These are phyloP conservation scores for Chiua sp. DNA, from an alignment of 1,284 basidiomycete genomes.

Conservation along the genomic window DNA sequence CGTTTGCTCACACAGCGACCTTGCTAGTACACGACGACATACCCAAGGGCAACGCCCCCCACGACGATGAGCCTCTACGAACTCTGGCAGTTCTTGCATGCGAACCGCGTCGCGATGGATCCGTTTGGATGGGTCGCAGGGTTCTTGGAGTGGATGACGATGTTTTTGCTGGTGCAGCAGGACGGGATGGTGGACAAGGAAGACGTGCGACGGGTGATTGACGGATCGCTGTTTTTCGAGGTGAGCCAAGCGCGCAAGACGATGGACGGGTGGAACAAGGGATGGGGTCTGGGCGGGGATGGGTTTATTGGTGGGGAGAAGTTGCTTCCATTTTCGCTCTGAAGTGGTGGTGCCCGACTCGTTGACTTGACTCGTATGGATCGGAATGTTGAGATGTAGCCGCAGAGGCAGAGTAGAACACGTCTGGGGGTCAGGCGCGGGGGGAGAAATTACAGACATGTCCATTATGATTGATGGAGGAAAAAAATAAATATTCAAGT, in stretches of 20 bases:
- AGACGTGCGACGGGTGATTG: conserved; percentile 32
- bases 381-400: too few species aligned
- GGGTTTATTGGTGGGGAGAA: conserved; percentile 37
- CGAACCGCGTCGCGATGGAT: conserved; percentile 42
- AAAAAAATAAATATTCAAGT: too few species aligned
- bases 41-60: conserved; percentile 18
- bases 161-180: conserved; percentile 34
- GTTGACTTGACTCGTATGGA: conserved; percentile 9
- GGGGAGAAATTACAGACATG: too few species aligned
- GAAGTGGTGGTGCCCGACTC: neutral
- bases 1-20: too few species aligned
- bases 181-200: conserved; percentile 35
- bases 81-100: conserved; percentile 34
- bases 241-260: conserved; percentile 20
- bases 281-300: conserved; percentile 35
- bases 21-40: conserved; percentile 20
- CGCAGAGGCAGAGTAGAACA: too few species aligned
- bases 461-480: too few species aligned
- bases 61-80: conserved; percentile 32
- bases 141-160: conserved; percentile 39
- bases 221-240: conserved; percentile 38
- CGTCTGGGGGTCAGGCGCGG: too few species aligned
- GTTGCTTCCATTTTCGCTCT: conserved; percentile 33
- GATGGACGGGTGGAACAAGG: conserved; percentile 33
- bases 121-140: conserved; percentile 41